phyloP scores from a whole-genome alignment of 345 rosid genomes.

The Sonneratia caseolaris region DNA sequence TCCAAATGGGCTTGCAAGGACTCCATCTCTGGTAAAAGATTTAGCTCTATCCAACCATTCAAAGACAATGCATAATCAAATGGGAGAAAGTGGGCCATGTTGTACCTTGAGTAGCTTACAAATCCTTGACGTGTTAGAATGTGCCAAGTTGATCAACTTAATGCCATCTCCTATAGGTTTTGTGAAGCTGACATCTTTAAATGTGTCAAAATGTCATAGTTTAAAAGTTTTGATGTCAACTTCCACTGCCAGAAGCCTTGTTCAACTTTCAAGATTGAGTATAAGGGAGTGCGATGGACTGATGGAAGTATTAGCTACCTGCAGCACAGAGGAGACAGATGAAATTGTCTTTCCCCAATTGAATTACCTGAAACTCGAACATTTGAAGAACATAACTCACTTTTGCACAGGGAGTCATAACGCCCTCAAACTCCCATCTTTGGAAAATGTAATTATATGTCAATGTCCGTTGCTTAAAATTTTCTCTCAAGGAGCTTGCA shows the following conservation, averaged over 20 bases:
- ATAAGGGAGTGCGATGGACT: conserved; percentile 13
- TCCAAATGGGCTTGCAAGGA: background rate
- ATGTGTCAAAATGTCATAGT: conserved; percentile 10
- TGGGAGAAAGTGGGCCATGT: too few species aligned
- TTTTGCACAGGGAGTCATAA: background rate
- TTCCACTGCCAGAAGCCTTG: conserved; percentile 12
- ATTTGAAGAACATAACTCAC: background rate
- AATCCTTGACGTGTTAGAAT: background rate
- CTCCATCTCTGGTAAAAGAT: too few species aligned
- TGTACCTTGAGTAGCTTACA: background rate
- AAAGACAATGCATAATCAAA: too few species aligned
- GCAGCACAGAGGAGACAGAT: background rate
- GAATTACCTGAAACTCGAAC: background rate
- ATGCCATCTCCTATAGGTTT: conserved; percentile 10
- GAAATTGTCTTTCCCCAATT: background rate
- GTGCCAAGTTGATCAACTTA: conserved; percentile 7
- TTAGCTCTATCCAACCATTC: too few species aligned
- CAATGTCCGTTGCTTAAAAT: conserved; percentile 7
- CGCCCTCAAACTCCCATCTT: conserved; percentile 7
- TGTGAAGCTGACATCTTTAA: conserved; percentile 6
- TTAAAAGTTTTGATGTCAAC: conserved; percentile 6
- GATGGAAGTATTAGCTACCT: conserved; percentile 5
- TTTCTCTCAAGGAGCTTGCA: conserved; percentile 14
- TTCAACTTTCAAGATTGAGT: conserved; percentile 8
- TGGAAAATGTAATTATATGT: conserved; percentile 9